Percentiles rank a stretch among this genome's conserved stretches.
Conservation (phyloP, 2,329 filamentous ascomycete species). For the Hypocreales sp. region DNA sequence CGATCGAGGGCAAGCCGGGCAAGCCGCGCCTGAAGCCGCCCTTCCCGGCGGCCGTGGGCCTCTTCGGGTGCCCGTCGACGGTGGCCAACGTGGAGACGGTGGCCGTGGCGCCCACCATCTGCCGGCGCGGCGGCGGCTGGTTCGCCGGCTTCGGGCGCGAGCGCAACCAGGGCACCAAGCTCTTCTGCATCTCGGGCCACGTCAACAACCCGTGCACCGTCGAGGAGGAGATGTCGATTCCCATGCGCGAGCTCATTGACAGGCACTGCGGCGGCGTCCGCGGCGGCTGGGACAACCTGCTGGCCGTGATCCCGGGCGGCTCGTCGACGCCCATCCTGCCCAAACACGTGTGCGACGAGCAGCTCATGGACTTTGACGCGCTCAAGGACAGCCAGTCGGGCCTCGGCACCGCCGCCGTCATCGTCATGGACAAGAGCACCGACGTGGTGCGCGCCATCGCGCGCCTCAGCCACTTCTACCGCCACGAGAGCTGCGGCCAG, state of each 20-base stretch:
- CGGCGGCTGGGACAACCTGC: conserved; percentile 95
- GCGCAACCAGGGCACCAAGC: conserved; percentile 92
- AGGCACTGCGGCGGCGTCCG: conserved; percentile 95
- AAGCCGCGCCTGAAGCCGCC: conserved; percentile 98
- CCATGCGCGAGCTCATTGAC: conserved; percentile 88
- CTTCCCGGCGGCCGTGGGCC: conserved; percentile 91
- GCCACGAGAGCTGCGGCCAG: conserved; percentile 95
- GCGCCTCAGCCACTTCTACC: conserved; percentile 90
- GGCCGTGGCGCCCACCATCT: conserved; percentile 89
- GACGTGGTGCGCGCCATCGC: conserved; percentile 92
- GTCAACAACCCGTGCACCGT: conserved; percentile 98
- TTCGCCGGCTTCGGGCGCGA: conserved; percentile 90
- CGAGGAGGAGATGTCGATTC: conserved; percentile 98
- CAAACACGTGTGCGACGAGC: conserved; percentile 78
- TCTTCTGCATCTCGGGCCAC: conserved; percentile 95
- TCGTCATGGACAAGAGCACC: conserved; percentile 97
- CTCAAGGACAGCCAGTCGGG: conserved; percentile 96
- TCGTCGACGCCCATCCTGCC: conserved; percentile 94
- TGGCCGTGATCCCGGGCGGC: conserved; percentile 88
- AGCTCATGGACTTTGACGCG: conserved; percentile 97
- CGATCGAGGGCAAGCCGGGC: conserved; percentile 93
- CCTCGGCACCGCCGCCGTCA: conserved; percentile 91
- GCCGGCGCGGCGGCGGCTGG: conserved; percentile 82
- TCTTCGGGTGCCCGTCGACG: conserved; percentile 95
- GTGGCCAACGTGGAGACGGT: conserved; percentile 98